Percentiles rank a stretch among this genome's conserved stretches.
Conservation (phyloP, 2,329 filamentous ascomycete species). For the Aspergillus pseudoviridinutans region DNA sequence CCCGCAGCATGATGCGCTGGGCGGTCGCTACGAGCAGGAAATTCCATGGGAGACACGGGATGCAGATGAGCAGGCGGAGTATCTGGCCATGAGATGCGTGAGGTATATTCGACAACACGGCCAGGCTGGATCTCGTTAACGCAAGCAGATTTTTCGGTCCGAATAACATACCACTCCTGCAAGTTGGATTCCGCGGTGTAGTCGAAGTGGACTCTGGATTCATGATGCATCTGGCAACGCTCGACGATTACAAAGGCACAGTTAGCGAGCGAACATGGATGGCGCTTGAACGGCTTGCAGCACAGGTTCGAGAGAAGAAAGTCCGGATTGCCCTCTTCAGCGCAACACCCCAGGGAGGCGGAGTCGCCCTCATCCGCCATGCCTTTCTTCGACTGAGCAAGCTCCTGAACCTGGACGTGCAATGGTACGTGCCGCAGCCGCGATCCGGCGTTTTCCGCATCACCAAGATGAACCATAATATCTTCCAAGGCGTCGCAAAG, state of each 20-base stretch:
- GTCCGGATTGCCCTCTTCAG: conserved; percentile 75
- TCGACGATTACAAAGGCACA: conserved; percentile 57
- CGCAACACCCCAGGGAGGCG: conserved; percentile 75
- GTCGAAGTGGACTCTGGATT: conserved; percentile 69
- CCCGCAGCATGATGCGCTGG: conserved; percentile 20
- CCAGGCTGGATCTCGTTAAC: background rate
- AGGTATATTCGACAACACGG: conserved; percentile 45
- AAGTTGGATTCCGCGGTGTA: conserved; percentile 62
- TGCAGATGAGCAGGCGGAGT: conserved; percentile 79
- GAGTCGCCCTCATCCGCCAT: conserved; percentile 78
- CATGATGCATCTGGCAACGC: conserved; percentile 56
- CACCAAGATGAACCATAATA: conserved; percentile 86
- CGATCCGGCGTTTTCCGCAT: conserved; percentile 75
- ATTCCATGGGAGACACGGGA: conserved; percentile 50
- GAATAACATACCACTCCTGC: conserved; percentile 62
- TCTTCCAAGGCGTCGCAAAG: conserved; percentile 72
- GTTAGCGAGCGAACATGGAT: conserved; percentile 62
- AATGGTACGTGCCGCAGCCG: conserved; percentile 72
- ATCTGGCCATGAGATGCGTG: conserved; percentile 74
- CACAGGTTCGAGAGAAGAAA: conserved; percentile 59
- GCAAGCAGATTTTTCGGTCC: conserved; percentile 64
- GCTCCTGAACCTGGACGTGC: conserved; percentile 63
- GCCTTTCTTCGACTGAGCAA: conserved; percentile 69
- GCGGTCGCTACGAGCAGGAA: conserved; percentile 17
- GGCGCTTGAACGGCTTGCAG: conserved; percentile 59